Evolutionary conservation across 208 protist genomes (phyloP).

Genomic region (Naegleria lovaniensis): DNA sequence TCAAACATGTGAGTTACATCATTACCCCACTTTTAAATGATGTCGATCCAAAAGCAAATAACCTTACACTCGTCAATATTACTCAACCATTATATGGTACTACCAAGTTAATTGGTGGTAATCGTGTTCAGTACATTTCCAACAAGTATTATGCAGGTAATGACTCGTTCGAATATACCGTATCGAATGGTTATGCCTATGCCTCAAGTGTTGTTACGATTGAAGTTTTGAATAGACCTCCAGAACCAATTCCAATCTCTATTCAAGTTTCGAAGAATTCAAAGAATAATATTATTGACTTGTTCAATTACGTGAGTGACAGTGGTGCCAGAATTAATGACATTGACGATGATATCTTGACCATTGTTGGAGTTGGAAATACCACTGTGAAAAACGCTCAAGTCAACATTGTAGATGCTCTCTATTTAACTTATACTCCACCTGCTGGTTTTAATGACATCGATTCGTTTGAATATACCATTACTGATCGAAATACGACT

Average conservation of each 20-base stretch:
- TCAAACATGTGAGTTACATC: neutral
- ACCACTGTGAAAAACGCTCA: neutral
- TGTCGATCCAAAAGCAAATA: neutral
- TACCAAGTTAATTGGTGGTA: neutral
- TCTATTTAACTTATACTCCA: neutral
- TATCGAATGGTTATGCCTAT: neutral
- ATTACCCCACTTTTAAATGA: constrained; percentile 1
- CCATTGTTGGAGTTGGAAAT: neutral
- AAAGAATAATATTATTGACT: neutral
- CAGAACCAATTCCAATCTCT: neutral
- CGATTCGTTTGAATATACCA: neutral
- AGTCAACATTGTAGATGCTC: neutral
- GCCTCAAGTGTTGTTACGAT: neutral
- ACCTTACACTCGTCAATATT: neutral
- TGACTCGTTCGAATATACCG: neutral
- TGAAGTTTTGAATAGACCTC: neutral
- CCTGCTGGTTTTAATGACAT: neutral
- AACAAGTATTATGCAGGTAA: neutral
- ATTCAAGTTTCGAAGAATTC: neutral
- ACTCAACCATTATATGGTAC: neutral
- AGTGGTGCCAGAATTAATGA: neutral
- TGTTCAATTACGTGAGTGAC: neutral
- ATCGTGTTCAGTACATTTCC: neutral
- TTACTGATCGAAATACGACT: neutral
- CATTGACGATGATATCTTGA: neutral